Percentiles rank a stretch among this genome's conserved stretches.
phyloP scores from a whole-genome alignment of 352 stramenopile species.

The Globisporangium splendens region DNA sequence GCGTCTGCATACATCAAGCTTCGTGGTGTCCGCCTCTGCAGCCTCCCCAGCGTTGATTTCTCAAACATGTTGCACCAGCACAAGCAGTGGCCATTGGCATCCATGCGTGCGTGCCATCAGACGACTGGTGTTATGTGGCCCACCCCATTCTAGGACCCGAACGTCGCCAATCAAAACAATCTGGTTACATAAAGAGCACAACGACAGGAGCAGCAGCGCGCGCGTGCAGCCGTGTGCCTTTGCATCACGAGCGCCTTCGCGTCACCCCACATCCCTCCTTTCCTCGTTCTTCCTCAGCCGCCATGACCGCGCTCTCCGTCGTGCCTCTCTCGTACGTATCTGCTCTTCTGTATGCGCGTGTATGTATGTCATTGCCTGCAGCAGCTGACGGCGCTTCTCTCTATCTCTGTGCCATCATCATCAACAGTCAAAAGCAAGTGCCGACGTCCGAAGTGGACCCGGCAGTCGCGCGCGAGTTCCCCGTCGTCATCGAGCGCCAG shows the following conservation, averaged over 20 bases:
- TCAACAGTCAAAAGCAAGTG: slow-evolving; percentile 68
- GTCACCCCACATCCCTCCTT: too few species aligned
- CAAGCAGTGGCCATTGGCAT: too few species aligned
- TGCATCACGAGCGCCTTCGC: neutral
- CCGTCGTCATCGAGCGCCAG: slow-evolving; percentile 59
- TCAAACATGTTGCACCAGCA: too few species aligned
- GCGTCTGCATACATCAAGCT: too few species aligned
- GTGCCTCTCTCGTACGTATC: slow-evolving; percentile 14
- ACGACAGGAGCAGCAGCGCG: neutral
- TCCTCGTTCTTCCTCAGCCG: neutral
- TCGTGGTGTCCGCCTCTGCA: too few species aligned
- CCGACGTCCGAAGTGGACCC: slow-evolving; percentile 55
- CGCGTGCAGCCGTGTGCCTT: too few species aligned
- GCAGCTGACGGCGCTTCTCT: neutral
- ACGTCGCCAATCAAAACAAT: neutral
- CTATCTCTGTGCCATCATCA: neutral
- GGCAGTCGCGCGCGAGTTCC: slow-evolving; percentile 29
- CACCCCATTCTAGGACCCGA: neutral
- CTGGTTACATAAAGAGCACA: slow-evolving; percentile 3
- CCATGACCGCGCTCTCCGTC: slow-evolving; percentile 1
- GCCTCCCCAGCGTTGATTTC: too few species aligned
- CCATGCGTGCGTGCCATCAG: neutral
- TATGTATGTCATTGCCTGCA: neutral
- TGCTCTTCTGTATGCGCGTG: neutral
- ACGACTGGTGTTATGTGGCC: neutral